Percentiles rank a stretch among this genome's conserved stretches.
phyloP scores from a whole-genome alignment of 768 basidiomycete species.

The Pholiota conissans region DNA sequence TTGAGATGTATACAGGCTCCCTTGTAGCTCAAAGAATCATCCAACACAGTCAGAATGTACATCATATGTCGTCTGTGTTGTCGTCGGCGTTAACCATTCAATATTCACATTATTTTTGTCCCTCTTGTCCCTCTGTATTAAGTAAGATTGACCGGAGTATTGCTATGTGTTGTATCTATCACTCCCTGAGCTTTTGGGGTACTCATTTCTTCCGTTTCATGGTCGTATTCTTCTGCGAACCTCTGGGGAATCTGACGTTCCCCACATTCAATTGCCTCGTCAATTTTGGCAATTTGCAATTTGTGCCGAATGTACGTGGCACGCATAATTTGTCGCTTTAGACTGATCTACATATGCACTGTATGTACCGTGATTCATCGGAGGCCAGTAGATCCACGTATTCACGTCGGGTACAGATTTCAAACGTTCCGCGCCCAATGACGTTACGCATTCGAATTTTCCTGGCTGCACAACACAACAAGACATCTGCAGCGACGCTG shows the following conservation, averaged over 20 bases:
- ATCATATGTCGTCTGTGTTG: not conserved
- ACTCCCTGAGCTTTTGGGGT: not conserved
- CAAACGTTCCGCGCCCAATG: not conserved
- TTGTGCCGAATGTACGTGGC: not conserved
- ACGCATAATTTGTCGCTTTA: not conserved
- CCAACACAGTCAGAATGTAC: not conserved
- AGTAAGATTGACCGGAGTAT: not conserved
- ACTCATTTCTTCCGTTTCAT: not conserved
- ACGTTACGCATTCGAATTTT: constrained; percentile 5
- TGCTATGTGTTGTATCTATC: not conserved
- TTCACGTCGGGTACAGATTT: too few species aligned
- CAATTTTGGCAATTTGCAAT: not conserved
- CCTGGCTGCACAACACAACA: not conserved
- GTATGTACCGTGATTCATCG: not conserved
- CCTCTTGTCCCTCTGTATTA: not conserved
- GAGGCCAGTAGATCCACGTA: not conserved
- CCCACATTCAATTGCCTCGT: not conserved
- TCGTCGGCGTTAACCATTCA: not conserved
- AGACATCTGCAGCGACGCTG: constrained; percentile 10
- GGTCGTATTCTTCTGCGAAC: too few species aligned
- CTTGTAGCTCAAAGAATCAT: not conserved
- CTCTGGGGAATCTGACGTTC: constrained; percentile 5
- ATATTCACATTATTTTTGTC: not conserved
- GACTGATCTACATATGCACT: too few species aligned
- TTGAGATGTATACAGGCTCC: not conserved